Conservation (phyloP, 495 filamentous ascomycete genomes). For the Zalerion maritima region DNA sequence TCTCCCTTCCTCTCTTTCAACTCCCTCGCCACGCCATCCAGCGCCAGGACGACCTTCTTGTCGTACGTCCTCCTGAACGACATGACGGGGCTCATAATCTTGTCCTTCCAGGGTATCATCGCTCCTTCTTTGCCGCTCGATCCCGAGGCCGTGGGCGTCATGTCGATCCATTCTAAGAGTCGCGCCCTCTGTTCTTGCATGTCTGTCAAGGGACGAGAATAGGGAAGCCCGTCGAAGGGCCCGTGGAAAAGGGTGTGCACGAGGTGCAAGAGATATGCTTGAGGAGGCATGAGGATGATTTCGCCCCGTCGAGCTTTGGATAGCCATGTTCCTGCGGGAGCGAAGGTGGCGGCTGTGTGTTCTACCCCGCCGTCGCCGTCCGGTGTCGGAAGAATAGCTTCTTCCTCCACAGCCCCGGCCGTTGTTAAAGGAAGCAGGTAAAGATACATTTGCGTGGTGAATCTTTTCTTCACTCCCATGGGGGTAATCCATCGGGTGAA, state of each 20-base stretch:
- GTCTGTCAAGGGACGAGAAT: constrained; percentile 20
- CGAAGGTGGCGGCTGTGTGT: constrained; percentile 67
- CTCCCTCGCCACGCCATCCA: constrained; percentile 62
- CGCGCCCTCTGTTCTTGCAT: constrained; percentile 39
- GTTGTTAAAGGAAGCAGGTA: constrained; percentile 68
- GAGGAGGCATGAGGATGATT: constrained; percentile 81
- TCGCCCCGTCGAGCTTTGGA: constrained; percentile 41
- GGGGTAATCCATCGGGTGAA: constrained; percentile 93
- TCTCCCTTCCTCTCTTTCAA: constrained; percentile 55
- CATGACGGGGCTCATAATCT: constrained; percentile 57
- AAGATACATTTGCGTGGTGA: constrained; percentile 90
- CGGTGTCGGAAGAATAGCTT: constrained; percentile 39
- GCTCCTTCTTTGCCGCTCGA: constrained; percentile 9
- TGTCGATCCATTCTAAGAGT: constrained; percentile 43
- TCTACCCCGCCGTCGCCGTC: constrained; percentile 77
- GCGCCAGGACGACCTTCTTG: constrained; percentile 43
- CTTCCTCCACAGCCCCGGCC: constrained; percentile 16
- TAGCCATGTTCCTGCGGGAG: constrained; percentile 55
- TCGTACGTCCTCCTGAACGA: constrained; percentile 40
- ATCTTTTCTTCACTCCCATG: constrained; percentile 50
- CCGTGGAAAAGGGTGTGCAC: constrained; percentile 41
- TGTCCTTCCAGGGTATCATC: constrained; percentile 54
- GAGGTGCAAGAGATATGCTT: constrained; percentile 64
- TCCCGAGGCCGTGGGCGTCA: constrained; percentile 15
- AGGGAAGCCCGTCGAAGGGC: constrained; percentile 12